Percentiles rank a stretch among this genome's conserved stretches.
Conservation (phyloP, 257 asterid genomes). For the Salvia miltiorrhiza region DNA sequence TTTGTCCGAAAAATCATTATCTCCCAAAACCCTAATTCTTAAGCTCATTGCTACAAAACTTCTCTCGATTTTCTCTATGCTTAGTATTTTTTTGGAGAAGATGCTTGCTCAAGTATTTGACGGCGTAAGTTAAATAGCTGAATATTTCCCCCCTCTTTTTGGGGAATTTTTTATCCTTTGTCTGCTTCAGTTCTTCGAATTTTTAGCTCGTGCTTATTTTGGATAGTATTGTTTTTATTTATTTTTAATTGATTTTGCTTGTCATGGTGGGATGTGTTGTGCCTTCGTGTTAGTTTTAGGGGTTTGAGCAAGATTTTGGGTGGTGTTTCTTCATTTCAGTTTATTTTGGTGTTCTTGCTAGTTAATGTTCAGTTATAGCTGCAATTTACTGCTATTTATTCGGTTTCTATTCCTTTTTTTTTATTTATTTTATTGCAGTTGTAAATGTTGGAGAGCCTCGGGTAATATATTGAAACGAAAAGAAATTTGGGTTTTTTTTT, state of each 20-base stretch:
- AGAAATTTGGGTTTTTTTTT: slow-evolving; percentile 12
- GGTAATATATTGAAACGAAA: slow-evolving; percentile 8
- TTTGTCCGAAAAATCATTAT: slow-evolving; percentile 2
- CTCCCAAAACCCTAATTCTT: slow-evolving; percentile 26
- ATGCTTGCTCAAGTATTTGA: background rate
- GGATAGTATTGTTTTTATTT: background rate
- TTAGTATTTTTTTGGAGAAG: background rate
- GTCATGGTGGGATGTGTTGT: background rate
- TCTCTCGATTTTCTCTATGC: background rate
- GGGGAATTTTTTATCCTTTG: slow-evolving; percentile 1
- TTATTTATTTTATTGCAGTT: slow-evolving; percentile 16
- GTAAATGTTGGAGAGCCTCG: slow-evolving; percentile 8
- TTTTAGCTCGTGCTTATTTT: slow-evolving; percentile 2
- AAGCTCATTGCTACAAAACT: background rate
- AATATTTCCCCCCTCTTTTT: background rate
- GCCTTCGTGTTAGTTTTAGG: background rate
- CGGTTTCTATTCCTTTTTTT: background rate
- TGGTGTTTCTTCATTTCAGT: slow-evolving; percentile 2
- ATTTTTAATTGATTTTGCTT: background rate
- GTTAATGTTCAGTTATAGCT: slow-evolving; percentile 16
- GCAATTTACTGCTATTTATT: slow-evolving; percentile 10
- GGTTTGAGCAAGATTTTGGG: background rate
- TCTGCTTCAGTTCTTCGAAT: background rate
- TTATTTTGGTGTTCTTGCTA: slow-evolving; percentile 2
- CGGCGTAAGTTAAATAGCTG: background rate